These are phyloP conservation scores for Pseudogymnoascus sp. DNA, from an alignment of 2,329 filamentous ascomycete species.

Conservation along the genomic window DNA sequence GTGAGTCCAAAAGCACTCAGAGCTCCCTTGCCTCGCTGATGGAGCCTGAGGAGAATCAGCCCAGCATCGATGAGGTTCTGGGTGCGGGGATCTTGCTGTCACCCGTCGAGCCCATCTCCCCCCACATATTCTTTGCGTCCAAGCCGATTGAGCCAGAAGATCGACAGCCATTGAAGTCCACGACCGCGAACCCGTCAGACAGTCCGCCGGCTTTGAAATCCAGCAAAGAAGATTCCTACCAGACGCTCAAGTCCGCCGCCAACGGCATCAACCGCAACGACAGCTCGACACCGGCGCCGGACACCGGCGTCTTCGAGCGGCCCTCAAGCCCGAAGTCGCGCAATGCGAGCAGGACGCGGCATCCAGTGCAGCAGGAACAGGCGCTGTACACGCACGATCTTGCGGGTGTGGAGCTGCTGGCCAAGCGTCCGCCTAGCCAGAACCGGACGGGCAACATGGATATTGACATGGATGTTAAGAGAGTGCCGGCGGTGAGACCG, in stretches of 20 bases:
- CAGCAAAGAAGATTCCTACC: neutral
- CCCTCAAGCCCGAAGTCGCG: constrained; percentile 8
- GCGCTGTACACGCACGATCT: constrained; percentile 1
- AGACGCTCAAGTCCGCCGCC: neutral
- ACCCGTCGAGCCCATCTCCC: neutral
- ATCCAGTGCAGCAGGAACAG: neutral
- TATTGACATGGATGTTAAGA: no score
- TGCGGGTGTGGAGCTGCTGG: neutral
- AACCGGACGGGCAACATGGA: no score
- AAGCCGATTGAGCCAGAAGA: neutral
- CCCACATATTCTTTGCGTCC: constrained; percentile 9
- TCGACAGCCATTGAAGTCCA: neutral
- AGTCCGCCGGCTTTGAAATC: neutral
- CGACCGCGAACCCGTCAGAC: neutral
- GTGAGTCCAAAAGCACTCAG: neutral
- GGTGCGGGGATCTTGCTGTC: neutral
- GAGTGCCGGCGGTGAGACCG: no score
- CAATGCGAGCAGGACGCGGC: constrained; percentile 1
- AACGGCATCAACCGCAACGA: neutral
- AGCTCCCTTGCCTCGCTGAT: neutral
- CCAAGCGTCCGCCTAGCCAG: no score
- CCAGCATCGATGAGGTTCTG: constrained; percentile 9
- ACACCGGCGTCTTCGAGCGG: neutral
- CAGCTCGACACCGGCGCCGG: neutral
- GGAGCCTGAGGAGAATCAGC: neutral